These are phyloP conservation scores for Salix koriyanagi DNA, from an alignment of 345 rosid species.

Conservation along the genomic window DNA sequence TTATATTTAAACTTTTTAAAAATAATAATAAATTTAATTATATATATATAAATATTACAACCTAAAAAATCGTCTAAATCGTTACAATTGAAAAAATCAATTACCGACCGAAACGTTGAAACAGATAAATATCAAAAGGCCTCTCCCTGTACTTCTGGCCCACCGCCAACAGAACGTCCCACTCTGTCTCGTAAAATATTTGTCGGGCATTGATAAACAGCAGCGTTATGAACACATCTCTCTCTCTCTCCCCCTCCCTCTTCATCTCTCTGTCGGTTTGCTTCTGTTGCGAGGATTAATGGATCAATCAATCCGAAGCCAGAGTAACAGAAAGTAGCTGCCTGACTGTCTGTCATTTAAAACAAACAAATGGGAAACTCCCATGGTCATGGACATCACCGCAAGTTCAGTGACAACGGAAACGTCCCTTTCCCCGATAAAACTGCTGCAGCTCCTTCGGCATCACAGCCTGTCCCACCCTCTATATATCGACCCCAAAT, in stretches of 20 bases:
- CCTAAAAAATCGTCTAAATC: no score
- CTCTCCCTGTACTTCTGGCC: no score
- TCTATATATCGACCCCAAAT: not conserved
- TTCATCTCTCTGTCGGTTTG: not conserved
- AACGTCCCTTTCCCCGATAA: not conserved
- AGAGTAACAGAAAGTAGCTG: not conserved
- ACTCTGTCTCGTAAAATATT: no score
- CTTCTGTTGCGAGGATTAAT: not conserved
- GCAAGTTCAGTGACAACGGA: not conserved
- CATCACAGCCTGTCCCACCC: not conserved
- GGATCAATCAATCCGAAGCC: not conserved
- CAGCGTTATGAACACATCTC: not conserved
- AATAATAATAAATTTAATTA: no score
- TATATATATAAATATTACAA: no score
- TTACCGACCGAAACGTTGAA: no score
- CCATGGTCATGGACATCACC: not conserved
- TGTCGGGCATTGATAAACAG: no score
- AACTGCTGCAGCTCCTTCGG: not conserved
- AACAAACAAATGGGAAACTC: slow-evolving; percentile 7
- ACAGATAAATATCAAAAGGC: no score
- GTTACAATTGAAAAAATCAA: no score
- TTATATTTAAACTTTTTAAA: no score
- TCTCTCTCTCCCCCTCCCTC: not conserved
- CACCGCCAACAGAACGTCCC: no score
- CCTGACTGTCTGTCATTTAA: not conserved